Conservation (phyloP, 331 rosid species). For the Ulmus americana region DNA sequence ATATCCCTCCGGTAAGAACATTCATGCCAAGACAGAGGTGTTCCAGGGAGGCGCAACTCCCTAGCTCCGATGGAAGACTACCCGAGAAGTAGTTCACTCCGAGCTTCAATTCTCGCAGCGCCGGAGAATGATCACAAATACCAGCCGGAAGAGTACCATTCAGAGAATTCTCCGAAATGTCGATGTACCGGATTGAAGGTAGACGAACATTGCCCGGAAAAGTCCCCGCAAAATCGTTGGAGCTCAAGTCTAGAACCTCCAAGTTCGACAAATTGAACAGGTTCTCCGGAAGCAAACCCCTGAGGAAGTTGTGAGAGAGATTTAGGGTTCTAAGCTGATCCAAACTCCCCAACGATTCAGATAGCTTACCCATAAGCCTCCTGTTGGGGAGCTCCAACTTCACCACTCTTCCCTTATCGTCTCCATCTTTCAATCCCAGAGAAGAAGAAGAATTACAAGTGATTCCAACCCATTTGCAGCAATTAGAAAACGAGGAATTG, state of each 20-base stretch:
- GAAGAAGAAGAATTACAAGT: slow-evolving; percentile 15
- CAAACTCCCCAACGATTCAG: slow-evolving; percentile 20
- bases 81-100: slow-evolving; percentile 24
- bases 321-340: slow-evolving; percentile 27
- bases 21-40: slow-evolving; percentile 11
- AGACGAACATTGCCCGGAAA: neutral
- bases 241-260: slow-evolving; percentile 25
- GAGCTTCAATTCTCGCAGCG: slow-evolving; percentile 13
- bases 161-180: slow-evolving; percentile 23
- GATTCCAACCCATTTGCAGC: slow-evolving; percentile 26
- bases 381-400: slow-evolving; percentile 17
- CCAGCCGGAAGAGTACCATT: slow-evolving; percentile 20
- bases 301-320: slow-evolving; percentile 26
- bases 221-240: slow-evolving; percentile 12
- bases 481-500: neutral
- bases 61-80: slow-evolving; percentile 20
- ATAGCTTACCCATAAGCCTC: slow-evolving; percentile 18
- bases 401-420: slow-evolving; percentile 10
- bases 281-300: slow-evolving; percentile 11
- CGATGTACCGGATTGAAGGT: slow-evolving; percentile 19
- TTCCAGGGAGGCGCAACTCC: slow-evolving; percentile 21
- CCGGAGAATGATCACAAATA: slow-evolving; percentile 11
- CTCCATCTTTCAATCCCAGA: neutral
- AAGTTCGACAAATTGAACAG: slow-evolving; percentile 20
- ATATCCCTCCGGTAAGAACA: neutral